Conservation (phyloP, 768 basidiomycete species). For the Boletus rubroflammeus region DNA sequence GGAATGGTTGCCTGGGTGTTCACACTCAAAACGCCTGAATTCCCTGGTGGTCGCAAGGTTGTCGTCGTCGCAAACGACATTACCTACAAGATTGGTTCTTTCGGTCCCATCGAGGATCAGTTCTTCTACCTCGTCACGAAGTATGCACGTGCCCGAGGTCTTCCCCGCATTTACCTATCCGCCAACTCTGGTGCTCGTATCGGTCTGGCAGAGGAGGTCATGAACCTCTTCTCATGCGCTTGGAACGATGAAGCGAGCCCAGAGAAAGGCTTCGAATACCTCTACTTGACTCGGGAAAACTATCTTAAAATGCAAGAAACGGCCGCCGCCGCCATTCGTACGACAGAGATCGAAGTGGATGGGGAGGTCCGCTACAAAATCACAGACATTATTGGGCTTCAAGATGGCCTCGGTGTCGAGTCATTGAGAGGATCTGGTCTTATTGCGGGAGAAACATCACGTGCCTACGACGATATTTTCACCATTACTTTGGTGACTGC, state of each 20-base stretch:
- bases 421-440: slow-evolving; percentile 94
- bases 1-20: slow-evolving; percentile 99
- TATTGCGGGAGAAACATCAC: slow-evolving; percentile 96
- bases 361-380: slow-evolving; percentile 92
- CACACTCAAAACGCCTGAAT: slow-evolving; percentile 89
- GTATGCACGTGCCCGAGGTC: slow-evolving; percentile 82
- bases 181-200: slow-evolving; percentile 99
- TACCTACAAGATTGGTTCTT: slow-evolving; percentile 97
- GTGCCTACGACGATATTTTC: slow-evolving; percentile 99
- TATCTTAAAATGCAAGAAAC: slow-evolving; percentile 87
- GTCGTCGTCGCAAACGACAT: slow-evolving; percentile 98
- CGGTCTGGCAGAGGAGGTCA: slow-evolving; percentile 89
- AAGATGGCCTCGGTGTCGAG: slow-evolving; percentile 96
- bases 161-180: slow-evolving; percentile 96
- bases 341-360: slow-evolving; percentile 77
- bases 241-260: slow-evolving; percentile 82
- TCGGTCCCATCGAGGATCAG: slow-evolving; percentile 92
- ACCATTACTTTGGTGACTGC: slow-evolving; percentile 98
- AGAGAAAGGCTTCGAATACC: slow-evolving; percentile 94
- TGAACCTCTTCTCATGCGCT: slow-evolving; percentile 84
- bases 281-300: slow-evolving; percentile 93
- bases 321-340: slow-evolving; percentile 71
- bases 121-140: slow-evolving; percentile 96
- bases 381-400: slow-evolving; percentile 94
- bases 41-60: slow-evolving; percentile 77